Evolutionary conservation across 495 filamentous ascomycete genomes (phyloP).

Genomic region (Penicillium ochrochloron): DNA sequence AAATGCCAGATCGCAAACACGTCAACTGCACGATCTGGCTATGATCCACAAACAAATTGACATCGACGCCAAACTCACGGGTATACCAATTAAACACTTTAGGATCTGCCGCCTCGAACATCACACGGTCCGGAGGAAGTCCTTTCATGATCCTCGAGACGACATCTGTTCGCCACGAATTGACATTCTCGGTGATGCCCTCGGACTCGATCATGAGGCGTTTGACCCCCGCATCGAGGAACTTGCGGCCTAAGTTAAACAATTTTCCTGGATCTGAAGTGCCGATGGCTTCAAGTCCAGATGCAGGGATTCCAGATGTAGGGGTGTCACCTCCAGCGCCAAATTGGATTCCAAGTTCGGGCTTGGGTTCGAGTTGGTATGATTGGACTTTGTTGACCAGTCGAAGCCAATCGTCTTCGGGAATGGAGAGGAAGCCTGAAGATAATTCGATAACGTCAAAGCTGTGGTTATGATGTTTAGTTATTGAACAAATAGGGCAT

Average conservation of each 20-base stretch:
- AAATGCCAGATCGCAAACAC: conserved; percentile 58
- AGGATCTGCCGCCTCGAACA: conserved; percentile 67
- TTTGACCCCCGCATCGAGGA: conserved; percentile 60
- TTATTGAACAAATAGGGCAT: not conserved
- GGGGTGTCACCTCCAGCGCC: conserved; percentile 63
- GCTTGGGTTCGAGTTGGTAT: conserved; percentile 59
- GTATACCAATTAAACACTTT: conserved; percentile 64
- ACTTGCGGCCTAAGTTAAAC: conserved; percentile 53
- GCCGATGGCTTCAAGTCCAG: conserved; percentile 53
- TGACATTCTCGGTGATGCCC: conserved; percentile 64
- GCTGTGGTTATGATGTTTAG: conserved; percentile 18
- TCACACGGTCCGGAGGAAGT: conserved; percentile 58
- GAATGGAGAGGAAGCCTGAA: conserved; percentile 59
- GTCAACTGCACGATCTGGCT: conserved; percentile 63
- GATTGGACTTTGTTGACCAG: conserved; percentile 58
- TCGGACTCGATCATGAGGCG: conserved; percentile 67
- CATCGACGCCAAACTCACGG: conserved; percentile 62
- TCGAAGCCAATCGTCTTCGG: conserved; percentile 60
- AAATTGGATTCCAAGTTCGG: conserved; percentile 64
- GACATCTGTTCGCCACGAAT: conserved; percentile 60
- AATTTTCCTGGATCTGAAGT: conserved; percentile 58
- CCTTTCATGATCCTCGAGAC: conserved; percentile 59
- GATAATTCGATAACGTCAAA: conserved; percentile 63
- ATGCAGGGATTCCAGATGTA: conserved; percentile 44
- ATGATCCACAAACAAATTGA: conserved; percentile 65